phyloP scores from a whole-genome alignment of 2,329 filamentous ascomycete genomes.

The Neofusicoccum laricinum region DNA sequence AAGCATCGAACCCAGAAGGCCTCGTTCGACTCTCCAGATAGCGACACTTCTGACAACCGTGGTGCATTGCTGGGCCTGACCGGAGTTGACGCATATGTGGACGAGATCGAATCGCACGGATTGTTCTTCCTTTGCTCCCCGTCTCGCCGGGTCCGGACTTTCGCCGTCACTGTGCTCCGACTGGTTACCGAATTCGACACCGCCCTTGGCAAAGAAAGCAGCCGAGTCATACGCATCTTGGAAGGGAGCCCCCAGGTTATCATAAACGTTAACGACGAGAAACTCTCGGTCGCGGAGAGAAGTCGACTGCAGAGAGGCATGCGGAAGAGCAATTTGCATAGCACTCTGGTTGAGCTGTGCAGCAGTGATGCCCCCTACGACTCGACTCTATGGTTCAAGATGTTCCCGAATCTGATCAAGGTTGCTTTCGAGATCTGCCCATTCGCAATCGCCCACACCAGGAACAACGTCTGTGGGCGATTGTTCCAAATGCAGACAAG shows the following conservation, averaged over 20 bases:
- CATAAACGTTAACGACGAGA: conserved; percentile 89
- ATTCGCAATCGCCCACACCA: conserved; percentile 83
- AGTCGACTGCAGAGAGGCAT: conserved; percentile 89
- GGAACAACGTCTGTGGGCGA: conserved; percentile 89
- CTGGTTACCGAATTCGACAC: conserved; percentile 92
- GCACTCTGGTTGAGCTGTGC: conserved; percentile 87
- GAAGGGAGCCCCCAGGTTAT: conserved; percentile 86
- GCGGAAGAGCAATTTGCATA: conserved; percentile 77
- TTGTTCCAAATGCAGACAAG: conserved; percentile 89
- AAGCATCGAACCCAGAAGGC: conserved; percentile 78
- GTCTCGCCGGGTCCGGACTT: conserved; percentile 81
- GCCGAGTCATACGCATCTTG: conserved; percentile 84
- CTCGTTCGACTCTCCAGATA: conserved; percentile 58
- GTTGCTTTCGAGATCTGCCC: conserved; percentile 89
- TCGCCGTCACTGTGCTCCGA: conserved; percentile 87
- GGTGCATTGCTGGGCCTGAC: conserved; percentile 80
- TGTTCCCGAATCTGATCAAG: conserved; percentile 91
- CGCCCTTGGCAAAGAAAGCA: conserved; percentile 76
- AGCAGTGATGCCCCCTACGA: conserved; percentile 95
- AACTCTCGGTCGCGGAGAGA: conserved; percentile 84
- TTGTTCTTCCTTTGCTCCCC: conserved; percentile 97
- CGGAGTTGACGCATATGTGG: conserved; percentile 86
- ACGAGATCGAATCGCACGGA: conserved; percentile 94
- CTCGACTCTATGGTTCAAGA: conserved; percentile 93
- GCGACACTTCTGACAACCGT: conserved; percentile 66